These are phyloP conservation scores for Pilobolus umbonatus DNA, from an alignment of 192 early-diverging fungal genomes.

Conservation along the genomic window DNA sequence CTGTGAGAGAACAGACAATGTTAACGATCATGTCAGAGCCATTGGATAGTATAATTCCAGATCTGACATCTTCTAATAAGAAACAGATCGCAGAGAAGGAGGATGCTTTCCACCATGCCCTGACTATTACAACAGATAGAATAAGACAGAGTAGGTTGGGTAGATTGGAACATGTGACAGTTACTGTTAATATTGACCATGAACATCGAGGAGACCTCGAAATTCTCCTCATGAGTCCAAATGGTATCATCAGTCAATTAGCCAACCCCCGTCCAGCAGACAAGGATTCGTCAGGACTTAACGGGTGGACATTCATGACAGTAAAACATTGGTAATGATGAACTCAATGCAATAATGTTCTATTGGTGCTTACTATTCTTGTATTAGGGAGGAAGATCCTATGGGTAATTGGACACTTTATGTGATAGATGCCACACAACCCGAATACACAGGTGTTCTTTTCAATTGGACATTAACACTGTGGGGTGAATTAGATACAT, in stretches of 20 bases:
- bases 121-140: conserved; percentile 43
- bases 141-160: conserved; percentile 45
- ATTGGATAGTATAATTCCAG: conserved; percentile 14
- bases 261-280: conserved; percentile 64
- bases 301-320: conserved; percentile 91
- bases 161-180: conserved; percentile 82
- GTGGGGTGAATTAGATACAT: conserved; percentile 51
- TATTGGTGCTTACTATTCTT: background rate
- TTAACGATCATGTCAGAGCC: conserved; percentile 35
- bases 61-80: background rate
- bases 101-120: conserved; percentile 1
- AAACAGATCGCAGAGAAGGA: background rate
- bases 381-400: conserved; percentile 80
- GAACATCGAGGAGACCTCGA: conserved; percentile 79
- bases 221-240: conserved; percentile 75
- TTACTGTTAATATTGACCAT: conserved; percentile 81
- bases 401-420: conserved; percentile 76
- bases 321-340: conserved; percentile 86
- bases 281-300: conserved; percentile 59
- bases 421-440: conserved; percentile 60
- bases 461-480: conserved; percentile 65
- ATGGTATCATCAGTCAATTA: conserved; percentile 60
- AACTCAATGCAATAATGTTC: no score
- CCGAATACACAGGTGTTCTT: conserved; percentile 49
- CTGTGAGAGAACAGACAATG: conserved; percentile 61